Evolutionary conservation across 768 basidiomycete genomes (phyloP).

Genomic region (Kondoa malvinella): DNA sequence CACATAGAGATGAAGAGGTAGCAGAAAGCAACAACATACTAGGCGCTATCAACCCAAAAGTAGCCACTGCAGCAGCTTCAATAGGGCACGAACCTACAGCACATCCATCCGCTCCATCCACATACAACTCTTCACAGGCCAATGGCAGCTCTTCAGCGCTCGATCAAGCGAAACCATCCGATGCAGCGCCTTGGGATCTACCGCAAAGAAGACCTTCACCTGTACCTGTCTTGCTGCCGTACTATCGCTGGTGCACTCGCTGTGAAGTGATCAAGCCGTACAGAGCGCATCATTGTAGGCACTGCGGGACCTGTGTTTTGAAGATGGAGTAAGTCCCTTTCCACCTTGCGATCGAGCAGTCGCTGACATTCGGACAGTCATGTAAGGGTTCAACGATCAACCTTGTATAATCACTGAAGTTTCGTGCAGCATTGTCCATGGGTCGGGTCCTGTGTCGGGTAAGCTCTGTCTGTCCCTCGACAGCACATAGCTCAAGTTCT

Average conservation of each 20-base stretch:
- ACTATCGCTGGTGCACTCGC: slow-evolving; percentile 6
- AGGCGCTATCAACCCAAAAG: neutral
- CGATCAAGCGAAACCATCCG: neutral
- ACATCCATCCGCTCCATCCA: neutral
- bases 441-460: neutral
- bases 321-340: neutral
- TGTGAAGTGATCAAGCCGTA: slow-evolving; percentile 6
- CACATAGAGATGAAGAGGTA: neutral
- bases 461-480: neutral
- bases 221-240: slow-evolving; percentile 2
- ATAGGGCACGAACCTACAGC: neutral
- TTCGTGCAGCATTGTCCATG: slow-evolving; percentile 2
- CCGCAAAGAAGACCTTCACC: neutral
- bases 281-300: slow-evolving; percentile 3
- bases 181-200: neutral
- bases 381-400: no score
- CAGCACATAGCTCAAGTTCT: neutral
- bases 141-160: neutral
- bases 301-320: slow-evolving; percentile 4
- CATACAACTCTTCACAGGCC: no score
- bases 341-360: neutral
- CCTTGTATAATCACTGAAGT: no score
- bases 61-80: neutral
- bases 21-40: neutral
- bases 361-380: neutral